Evolutionary conservation across 2,329 filamentous ascomycete genomes (phyloP).

Genomic region (Fusarium agapanthi): DNA sequence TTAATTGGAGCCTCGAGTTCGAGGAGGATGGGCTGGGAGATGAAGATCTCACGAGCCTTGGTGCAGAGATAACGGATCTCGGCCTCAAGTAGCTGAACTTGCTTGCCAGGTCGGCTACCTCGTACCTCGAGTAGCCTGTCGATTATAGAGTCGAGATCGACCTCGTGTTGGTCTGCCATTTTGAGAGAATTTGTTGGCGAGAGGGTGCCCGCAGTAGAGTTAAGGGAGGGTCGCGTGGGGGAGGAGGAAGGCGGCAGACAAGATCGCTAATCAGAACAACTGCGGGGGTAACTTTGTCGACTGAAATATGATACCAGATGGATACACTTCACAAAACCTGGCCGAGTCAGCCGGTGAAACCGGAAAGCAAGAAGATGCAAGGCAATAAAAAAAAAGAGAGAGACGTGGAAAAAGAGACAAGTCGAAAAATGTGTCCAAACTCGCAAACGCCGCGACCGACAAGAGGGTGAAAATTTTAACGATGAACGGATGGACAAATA

Average conservation of each 20-base stretch:
- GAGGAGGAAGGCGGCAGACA: conserved; percentile 39
- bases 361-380: conserved; percentile 9
- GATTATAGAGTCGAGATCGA: conserved; percentile 99
- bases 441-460: conserved; percentile 25
- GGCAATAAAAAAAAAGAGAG: conserved; percentile 7
- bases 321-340: conserved; percentile 48
- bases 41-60: conserved; percentile 99
- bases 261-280: conserved; percentile 44
- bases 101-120: conserved; percentile 97
- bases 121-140: conserved; percentile 96
- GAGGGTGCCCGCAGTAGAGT: conserved; percentile 51
- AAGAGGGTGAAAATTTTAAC: conserved; percentile 20
- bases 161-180: conserved; percentile 79
- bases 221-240: conserved; percentile 40
- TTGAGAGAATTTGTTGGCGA: conserved; percentile 49
- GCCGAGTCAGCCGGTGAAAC: conserved; percentile 37
- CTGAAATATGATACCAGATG: conserved; percentile 41
- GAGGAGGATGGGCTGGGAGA: conserved; percentile 96
- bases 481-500: neutral
- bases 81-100: conserved; percentile 94
- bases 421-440: conserved; percentile 17
- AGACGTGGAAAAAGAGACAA: conserved; percentile 10
- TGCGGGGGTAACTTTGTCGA: conserved; percentile 40
- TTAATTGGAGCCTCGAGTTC: conserved; percentile 99
- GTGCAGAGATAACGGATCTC: conserved; percentile 98